Evolutionary conservation across 768 basidiomycete genomes (phyloP).

Genomic region (Rhodotorula paludigena): DNA sequence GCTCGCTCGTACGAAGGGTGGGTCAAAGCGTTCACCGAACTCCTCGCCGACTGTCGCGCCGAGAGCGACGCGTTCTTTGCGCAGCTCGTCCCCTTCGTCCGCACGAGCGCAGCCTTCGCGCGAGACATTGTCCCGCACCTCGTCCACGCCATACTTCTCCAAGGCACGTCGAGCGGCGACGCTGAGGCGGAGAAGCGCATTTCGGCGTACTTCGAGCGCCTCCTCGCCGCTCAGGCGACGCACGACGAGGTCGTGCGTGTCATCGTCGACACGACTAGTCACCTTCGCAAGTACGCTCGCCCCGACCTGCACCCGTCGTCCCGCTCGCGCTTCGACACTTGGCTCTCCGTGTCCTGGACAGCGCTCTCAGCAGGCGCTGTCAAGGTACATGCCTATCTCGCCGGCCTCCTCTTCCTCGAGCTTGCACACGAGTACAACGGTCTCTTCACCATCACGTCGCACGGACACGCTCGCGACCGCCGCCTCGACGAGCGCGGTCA

Average conservation of each 20-base stretch:
- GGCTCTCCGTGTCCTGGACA: slow-evolving; percentile 72
- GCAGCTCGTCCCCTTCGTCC: slow-evolving; percentile 61
- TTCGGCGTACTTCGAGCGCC: slow-evolving; percentile 56
- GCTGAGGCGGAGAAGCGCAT: slow-evolving; percentile 43
- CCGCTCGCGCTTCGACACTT: slow-evolving; percentile 49
- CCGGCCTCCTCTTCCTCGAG: slow-evolving; percentile 83
- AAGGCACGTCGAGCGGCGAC: slow-evolving; percentile 9
- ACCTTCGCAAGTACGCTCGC: slow-evolving; percentile 62
- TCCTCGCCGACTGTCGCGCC: slow-evolving; percentile 28
- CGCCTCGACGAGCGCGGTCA: slow-evolving; percentile 49
- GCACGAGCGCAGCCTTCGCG: slow-evolving; percentile 58
- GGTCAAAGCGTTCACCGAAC: slow-evolving; percentile 21
- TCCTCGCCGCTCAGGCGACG: slow-evolving; percentile 53
- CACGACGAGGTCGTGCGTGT: slow-evolving; percentile 52
- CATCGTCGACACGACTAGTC: slow-evolving; percentile 70
- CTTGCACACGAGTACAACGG: slow-evolving; percentile 58
- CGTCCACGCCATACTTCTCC: slow-evolving; percentile 61
- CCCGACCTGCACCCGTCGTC: slow-evolving; percentile 56
- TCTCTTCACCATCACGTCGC: slow-evolving; percentile 29
- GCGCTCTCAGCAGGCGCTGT: slow-evolving; percentile 70
- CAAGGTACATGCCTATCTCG: slow-evolving; percentile 75
- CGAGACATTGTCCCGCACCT: slow-evolving; percentile 67
- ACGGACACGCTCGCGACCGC: background rate
- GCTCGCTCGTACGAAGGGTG: slow-evolving; percentile 2
- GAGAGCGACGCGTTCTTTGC: slow-evolving; percentile 60